Percentiles rank a stretch among this genome's conserved stretches.
Evolutionary conservation across 345 rosid species (phyloP).

Genomic region (Syzygium grande): DNA sequence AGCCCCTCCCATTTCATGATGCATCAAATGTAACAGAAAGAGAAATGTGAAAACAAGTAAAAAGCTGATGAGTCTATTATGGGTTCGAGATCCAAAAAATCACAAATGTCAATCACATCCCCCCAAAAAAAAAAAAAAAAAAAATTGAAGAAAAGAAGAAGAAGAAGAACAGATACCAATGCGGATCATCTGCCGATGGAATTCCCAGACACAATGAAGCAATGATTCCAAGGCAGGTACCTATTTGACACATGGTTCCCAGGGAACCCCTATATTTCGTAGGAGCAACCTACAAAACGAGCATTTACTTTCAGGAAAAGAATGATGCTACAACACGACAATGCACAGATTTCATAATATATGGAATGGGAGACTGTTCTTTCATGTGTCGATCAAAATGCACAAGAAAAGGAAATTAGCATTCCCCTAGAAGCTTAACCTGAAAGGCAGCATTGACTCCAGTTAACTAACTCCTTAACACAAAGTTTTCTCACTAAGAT

Average conservation of each 20-base stretch:
- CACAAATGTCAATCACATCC: background rate
- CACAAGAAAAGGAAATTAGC: background rate
- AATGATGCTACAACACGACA: background rate
- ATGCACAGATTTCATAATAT: background rate
- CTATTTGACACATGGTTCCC: slow-evolving; percentile 56
- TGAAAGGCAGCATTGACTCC: background rate
- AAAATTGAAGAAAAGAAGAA: background rate
- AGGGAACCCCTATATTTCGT: slow-evolving; percentile 69
- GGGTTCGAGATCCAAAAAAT: no score
- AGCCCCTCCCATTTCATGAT: background rate
- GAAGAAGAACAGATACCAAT: slow-evolving; percentile 43
- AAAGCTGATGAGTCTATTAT: background rate
- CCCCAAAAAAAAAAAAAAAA: background rate
- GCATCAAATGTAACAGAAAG: background rate
- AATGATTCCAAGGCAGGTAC: slow-evolving; percentile 72
- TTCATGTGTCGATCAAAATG: background rate
- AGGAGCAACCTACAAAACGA: slow-evolving; percentile 52
- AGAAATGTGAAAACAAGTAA: background rate
- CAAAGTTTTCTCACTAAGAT: background rate
- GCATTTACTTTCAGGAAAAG: background rate
- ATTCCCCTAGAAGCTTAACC: background rate
- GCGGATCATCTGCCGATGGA: slow-evolving; percentile 58
- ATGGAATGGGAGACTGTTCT: background rate
- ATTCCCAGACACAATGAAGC: slow-evolving; percentile 49
- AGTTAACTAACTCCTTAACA: background rate